Evolutionary conservation across 768 basidiomycete genomes (phyloP), one percentile per base, ranked within the genome.

Genomic region (Leccinum rimulosum): DNA sequence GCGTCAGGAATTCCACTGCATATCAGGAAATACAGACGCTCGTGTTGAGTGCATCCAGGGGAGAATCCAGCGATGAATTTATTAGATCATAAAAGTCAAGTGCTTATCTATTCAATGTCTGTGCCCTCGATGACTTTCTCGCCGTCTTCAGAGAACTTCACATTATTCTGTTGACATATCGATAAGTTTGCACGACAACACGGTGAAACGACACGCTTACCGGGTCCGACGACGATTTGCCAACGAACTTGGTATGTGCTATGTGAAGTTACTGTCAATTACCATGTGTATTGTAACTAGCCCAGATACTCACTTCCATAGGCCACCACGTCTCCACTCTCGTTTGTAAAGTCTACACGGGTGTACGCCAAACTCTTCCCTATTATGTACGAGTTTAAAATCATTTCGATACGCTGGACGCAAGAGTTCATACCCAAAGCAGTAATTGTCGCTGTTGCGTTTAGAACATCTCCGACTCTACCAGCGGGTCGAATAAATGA

Each of bases 181-280:
- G 35, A 28, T 36, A 25, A 51, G n/a, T 10, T 3, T 11, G 31
- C 8, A 22, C 4, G 15, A 4, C 3, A 43, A 49, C n/a, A 8
- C 25, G 10, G 38, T 15, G 6, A 50, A 33, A 55, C 25, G 15
- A 45, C 27, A 40, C 14, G 57, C 72, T 55, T 58, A 82, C 81
- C 60, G 74, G 64, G 52, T 79, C 77, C 9, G 75, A 76, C 3
- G 72, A 70, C 10, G 88, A 90, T 69, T 82, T 89, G 14, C 89
- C 91, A 57, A 93, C 76, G 62, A 91, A 93, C 70, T 94, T 94
- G 8, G 92, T 94, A 66, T 93, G 92, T 60, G 87, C 91, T 93
- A 59, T 2, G 52, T 25, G 53, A 56, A 36, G 61, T 40, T 35
- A 45, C n/a, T 14, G 19, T 63, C 33, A 63, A 52, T 12, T 11